Evolutionary conservation across 2,329 filamentous ascomycete genomes (phyloP).

Genomic region (Claviceps capensis): DNA sequence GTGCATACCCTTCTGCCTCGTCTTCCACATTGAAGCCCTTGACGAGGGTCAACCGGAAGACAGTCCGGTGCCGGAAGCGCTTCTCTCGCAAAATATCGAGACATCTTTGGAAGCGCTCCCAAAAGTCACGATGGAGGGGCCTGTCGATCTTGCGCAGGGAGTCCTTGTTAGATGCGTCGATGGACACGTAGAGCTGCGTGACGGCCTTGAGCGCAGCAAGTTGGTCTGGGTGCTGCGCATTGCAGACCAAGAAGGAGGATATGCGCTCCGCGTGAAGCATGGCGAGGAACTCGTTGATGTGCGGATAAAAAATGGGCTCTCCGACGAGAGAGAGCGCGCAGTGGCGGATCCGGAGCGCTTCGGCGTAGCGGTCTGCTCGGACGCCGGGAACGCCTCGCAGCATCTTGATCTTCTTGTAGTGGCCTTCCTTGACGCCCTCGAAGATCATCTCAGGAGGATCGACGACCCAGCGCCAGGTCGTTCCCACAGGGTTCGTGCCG

Average conservation of each 20-base stretch:
- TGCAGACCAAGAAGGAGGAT: conserved; percentile 91
- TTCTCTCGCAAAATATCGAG: conserved; percentile 78
- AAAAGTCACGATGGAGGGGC: conserved; percentile 89
- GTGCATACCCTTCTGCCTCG: conserved; percentile 79
- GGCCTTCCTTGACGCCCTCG: conserved; percentile 73
- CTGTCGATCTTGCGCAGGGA: conserved; percentile 79
- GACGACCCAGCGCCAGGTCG: conserved; percentile 92
- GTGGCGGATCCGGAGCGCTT: conserved; percentile 86
- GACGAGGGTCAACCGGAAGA: conserved; percentile 88
- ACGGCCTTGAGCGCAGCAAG: conserved; percentile 70
- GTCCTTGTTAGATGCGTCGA: conserved; percentile 85
- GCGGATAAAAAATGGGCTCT: conserved; percentile 96
- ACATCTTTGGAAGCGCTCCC: conserved; percentile 88
- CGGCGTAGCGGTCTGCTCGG: conserved; percentile 77
- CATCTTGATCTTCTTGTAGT: conserved; percentile 98
- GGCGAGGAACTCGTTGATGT: conserved; percentile 82
- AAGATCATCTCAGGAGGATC: conserved; percentile 87
- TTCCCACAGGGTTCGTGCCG: conserved; percentile 91
- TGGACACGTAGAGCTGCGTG: conserved; percentile 91
- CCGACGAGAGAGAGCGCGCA: conserved; percentile 87
- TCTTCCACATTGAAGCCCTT: conserved; percentile 98
- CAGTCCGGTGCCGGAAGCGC: conserved; percentile 75
- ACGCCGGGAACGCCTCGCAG: conserved; percentile 88
- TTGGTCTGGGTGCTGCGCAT: conserved; percentile 90
- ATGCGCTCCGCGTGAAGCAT: conserved; percentile 80